Base-by-base conservation (phyloP, 345 rosid species). In the Murraya koenigii region DNA sequence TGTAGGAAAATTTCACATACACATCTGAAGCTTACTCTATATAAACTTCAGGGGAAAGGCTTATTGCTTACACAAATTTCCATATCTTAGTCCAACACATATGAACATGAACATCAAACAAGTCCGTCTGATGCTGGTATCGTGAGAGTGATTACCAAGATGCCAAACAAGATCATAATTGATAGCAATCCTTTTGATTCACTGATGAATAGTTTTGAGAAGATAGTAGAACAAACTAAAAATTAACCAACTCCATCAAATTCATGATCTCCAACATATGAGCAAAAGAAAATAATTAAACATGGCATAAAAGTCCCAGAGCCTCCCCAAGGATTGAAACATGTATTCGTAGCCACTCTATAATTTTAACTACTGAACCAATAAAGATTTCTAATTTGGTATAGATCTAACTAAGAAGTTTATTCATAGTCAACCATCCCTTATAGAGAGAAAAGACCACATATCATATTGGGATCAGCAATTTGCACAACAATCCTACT, bases 81-180 rank as follows among this genome's bases (percentile, higher is more conserved):
- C 13, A 41, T 56, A 28, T 36, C 44, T 72, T 7, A 23, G 33
- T 35, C 22, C 6, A 30, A n/a, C n/a, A 35, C 30, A 14, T 5
- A 36, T 2, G 19, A 59, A 13, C 3, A 68, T 2, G n/a, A 44
- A 68, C 26, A 25, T 25, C 58, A 54, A 68, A 44, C 3, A 0
- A 5, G 36, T 41, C n/a, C 36, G 49, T 49, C 56, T 61, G 26
- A 11, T 1, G 1, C 30, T 19, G 30, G 19, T 52, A 58, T 20
- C 32, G 0, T 26, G 26, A 59, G 52, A 13, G 23, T 8, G 6
- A 23, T 28, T 61, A 9, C 13, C 6, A 28, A 14, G 22, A 58
- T n/a, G n/a, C 15, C 11, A 26, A 74, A 74, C 68, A 60, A 72
- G n/a, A 44, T 72, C 39, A 9, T 11, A 70, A 70, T 52, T 19